Conservation (phyloP, 306 rosid species). For the Quercus berberidifolia region DNA sequence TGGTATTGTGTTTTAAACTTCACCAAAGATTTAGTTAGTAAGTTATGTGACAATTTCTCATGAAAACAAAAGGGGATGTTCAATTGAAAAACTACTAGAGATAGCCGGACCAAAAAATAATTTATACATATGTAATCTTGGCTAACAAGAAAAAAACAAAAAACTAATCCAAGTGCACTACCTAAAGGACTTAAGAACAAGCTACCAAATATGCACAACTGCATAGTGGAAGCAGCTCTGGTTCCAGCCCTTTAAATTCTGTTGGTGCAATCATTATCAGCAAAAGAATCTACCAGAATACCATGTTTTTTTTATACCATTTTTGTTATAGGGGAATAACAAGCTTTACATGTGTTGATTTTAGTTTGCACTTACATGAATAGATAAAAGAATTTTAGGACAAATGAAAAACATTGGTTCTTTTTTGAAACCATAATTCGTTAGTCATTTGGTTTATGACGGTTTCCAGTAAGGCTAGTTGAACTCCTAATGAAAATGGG, state of each 20-base stretch:
- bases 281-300: neutral
- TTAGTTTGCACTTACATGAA: neutral
- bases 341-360: neutral
- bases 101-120: too few relatives aligned
- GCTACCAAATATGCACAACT: neutral
- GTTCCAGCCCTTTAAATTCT: neutral
- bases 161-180: neutral
- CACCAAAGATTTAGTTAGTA: too few relatives aligned
- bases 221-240: neutral
- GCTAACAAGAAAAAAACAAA: too few relatives aligned
- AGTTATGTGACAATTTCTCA: too few relatives aligned
- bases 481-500: neutral
- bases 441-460: neutral
- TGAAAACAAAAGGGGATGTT: too few relatives aligned
- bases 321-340: neutral
- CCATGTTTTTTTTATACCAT: neutral
- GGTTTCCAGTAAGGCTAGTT: neutral
- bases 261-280: neutral
- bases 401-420: neutral
- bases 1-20: too few relatives aligned
- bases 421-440: neutral
- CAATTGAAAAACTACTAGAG: too few relatives aligned
- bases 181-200: neutral
- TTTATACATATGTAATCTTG: too few relatives aligned
- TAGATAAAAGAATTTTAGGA: neutral